phyloP scores from a whole-genome alignment of 2,329 filamentous ascomycete genomes.

The Colletotrichum nymphaeae region DNA sequence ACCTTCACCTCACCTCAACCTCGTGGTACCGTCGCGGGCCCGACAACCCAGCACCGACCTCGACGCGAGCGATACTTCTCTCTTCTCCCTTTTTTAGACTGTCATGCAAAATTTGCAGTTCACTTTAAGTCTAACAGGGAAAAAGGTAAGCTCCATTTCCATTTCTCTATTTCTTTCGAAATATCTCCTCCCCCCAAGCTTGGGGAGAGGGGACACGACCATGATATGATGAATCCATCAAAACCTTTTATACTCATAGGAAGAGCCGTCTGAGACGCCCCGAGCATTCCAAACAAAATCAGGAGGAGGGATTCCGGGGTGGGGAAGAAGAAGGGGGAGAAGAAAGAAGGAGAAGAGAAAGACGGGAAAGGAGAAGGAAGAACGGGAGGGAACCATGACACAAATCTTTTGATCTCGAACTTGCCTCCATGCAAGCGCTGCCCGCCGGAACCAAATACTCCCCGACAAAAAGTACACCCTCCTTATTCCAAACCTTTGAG shows the following conservation, averaged over 20 bases:
- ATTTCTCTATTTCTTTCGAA: background rate
- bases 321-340: background rate
- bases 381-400: background rate
- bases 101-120: background rate
- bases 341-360: too few relatives aligned
- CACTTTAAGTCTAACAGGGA: background rate
- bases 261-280: conserved; percentile 60
- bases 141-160: background rate
- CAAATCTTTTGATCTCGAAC: background rate
- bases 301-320: too few relatives aligned
- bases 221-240: conserved; percentile 51
- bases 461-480: background rate
- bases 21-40: background rate
- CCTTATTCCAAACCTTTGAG: background rate
- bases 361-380: background rate
- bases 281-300: conserved; percentile 10
- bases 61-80: background rate
- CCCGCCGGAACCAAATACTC: background rate
- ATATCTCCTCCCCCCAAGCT: background rate
- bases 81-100: too few relatives aligned
- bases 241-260: conserved; percentile 54
- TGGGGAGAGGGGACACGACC: background rate
- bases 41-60: background rate
- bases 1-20: background rate
- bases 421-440: conserved; percentile 35